These are phyloP conservation scores for Petasospora rhodanensis DNA, from an alignment of 1,139 yeast species.

Conservation along the genomic window DNA sequence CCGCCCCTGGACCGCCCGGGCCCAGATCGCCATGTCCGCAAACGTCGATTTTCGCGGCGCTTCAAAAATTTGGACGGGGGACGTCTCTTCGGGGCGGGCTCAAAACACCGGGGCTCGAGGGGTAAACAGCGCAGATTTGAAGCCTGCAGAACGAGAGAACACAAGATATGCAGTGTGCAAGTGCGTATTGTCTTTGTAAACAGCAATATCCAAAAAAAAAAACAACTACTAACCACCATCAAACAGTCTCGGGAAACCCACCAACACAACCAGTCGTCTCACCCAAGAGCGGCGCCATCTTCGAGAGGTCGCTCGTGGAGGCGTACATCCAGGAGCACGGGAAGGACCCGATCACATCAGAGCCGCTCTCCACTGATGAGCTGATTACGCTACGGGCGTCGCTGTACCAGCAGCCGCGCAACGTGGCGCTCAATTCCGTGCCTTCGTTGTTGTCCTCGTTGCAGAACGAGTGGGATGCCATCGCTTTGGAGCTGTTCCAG, in stretches of 20 bases:
- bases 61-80: no score
- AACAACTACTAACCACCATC: conserved; percentile 4
- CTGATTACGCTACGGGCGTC: conserved; percentile 43
- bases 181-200: no score
- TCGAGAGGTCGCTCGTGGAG: conserved; percentile 58
- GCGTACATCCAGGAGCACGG: conserved; percentile 62
- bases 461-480: conserved; percentile 88
- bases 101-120: neutral
- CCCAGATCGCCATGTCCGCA: conserved; percentile 1
- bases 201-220: neutral
- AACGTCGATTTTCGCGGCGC: conserved; percentile 1
- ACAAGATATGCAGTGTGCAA: conserved; percentile 17
- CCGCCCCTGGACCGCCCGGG: no score
- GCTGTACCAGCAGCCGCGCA: conserved; percentile 40
- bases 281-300: conserved; percentile 65
- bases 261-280: conserved; percentile 72
- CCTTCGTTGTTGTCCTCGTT: conserved; percentile 72
- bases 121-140: neutral
- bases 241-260: conserved; percentile 59
- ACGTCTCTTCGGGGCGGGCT: no score
- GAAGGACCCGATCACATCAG: conserved; percentile 72
- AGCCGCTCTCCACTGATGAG: conserved; percentile 55
- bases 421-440: conserved; percentile 58
- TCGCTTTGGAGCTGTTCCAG: conserved; percentile 75
- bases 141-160: no score